phyloP scores from a whole-genome alignment of 208 protist species.

The Blastocrithidia nonstop region DNA sequence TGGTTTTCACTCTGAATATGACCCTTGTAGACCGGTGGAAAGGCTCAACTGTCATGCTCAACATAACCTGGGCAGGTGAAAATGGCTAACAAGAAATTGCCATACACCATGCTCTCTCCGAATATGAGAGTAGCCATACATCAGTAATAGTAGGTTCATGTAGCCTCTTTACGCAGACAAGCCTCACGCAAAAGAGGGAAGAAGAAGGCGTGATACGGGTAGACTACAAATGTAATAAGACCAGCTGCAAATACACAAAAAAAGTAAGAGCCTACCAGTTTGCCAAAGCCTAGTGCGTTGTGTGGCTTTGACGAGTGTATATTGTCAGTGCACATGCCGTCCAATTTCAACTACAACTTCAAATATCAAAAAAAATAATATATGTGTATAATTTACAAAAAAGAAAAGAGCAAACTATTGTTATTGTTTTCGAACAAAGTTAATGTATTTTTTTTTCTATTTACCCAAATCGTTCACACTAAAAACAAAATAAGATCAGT shows the following conservation, averaged over 20 bases:
- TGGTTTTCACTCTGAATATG: slow-evolving; percentile 13
- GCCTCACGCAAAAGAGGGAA: slow-evolving; percentile 11
- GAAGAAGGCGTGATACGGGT: slow-evolving; percentile 34
- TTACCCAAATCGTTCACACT: too few species aligned
- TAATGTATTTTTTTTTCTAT: too few species aligned
- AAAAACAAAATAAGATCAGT: too few species aligned
- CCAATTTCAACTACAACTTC: too few species aligned
- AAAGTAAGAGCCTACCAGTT: slow-evolving; percentile 17
- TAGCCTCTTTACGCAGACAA: slow-evolving; percentile 15
- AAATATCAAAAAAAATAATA: too few species aligned
- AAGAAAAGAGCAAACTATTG: too few species aligned
- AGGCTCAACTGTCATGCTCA: slow-evolving; percentile 17
- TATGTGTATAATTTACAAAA: too few species aligned
- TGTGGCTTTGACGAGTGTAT: slow-evolving; percentile 13
- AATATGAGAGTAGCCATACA: slow-evolving; percentile 23
- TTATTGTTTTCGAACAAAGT: too few species aligned
- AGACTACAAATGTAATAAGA: slow-evolving; percentile 23
- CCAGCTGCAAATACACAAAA: slow-evolving; percentile 19
- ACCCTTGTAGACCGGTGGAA: slow-evolving; percentile 6
- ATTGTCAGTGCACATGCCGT: slow-evolving; percentile 13
- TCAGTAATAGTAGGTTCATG: slow-evolving; percentile 41
- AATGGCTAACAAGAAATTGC: slow-evolving; percentile 34
- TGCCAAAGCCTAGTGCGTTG: slow-evolving; percentile 10
- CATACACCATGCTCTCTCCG: slow-evolving; percentile 34
- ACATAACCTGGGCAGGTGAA: slow-evolving; percentile 47